Evolutionary conservation across 345 rosid genomes (phyloP).

Genomic region (Erodium maritimum): DNA sequence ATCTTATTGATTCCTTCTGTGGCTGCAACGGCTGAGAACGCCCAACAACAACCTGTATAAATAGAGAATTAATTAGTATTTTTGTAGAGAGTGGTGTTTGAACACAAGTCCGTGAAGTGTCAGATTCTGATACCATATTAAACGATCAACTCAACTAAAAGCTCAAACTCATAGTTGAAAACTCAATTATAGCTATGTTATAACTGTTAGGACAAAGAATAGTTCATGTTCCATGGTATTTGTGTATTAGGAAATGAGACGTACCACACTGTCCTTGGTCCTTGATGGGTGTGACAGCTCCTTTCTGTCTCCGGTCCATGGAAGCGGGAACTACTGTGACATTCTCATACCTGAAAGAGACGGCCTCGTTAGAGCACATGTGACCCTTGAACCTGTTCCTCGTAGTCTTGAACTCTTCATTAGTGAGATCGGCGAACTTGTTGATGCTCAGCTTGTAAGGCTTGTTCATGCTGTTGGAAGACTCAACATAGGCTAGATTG

Average conservation of each 20-base stretch:
- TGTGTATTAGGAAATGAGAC: not conserved
- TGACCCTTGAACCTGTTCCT: constrained; percentile 2
- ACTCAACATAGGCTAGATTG: constrained; percentile 9
- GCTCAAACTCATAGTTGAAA: too few species aligned
- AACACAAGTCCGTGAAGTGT: too few species aligned
- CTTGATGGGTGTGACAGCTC: constrained; percentile 36
- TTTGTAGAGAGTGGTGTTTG: too few species aligned
- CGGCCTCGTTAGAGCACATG: not conserved
- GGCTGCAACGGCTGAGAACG: too few species aligned
- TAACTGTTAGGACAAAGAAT: not conserved
- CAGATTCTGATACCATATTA: too few species aligned
- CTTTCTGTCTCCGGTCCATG: constrained; percentile 37
- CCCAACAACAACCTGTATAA: too few species aligned
- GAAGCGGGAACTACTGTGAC: constrained; percentile 18
- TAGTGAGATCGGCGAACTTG: constrained; percentile 10
- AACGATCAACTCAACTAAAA: too few species aligned
- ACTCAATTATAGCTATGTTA: not conserved
- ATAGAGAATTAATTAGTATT: too few species aligned
- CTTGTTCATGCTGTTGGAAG: not conserved
- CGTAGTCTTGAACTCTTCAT: constrained; percentile 6
- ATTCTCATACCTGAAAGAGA: constrained; percentile 16
- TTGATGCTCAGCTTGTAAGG: constrained; percentile 7
- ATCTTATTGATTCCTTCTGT: constrained; percentile 13
- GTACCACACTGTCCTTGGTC: constrained; percentile 35
- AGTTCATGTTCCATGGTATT: not conserved